Evolutionary conservation across 2,329 filamentous ascomycete species (phyloP).

Genomic region (Ceratocystis smalleyi): DNA sequence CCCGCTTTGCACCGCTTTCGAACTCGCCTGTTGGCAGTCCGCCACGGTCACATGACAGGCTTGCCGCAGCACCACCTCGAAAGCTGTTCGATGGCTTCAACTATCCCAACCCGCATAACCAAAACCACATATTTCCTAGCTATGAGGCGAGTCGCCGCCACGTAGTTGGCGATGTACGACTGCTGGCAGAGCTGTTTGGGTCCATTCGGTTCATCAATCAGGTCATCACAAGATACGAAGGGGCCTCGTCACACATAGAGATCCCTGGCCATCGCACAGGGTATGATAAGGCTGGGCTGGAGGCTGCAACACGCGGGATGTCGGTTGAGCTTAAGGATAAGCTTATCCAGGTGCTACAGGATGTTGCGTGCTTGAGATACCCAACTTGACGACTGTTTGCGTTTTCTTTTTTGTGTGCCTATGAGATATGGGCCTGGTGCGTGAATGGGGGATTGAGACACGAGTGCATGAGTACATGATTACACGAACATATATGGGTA

Average conservation of each 20-base stretch:
- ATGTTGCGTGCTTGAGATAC: constrained; percentile 3
- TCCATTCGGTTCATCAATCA: constrained; percentile 3
- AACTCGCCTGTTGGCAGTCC: background rate
- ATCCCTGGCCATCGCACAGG: background rate
- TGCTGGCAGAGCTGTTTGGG: background rate
- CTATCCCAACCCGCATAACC: background rate
- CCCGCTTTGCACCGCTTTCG: background rate
- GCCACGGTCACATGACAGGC: background rate
- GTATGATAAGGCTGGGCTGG: constrained; percentile 3
- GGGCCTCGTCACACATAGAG: background rate
- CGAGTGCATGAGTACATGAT: too few species aligned
- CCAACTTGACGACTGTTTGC: background rate
- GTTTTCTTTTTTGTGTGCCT: background rate
- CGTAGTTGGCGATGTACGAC: constrained; percentile 1
- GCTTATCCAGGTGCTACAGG: constrained; percentile 3
- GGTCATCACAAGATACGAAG: background rate
- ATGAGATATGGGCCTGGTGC: background rate
- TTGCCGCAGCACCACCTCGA: background rate
- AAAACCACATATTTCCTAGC: background rate
- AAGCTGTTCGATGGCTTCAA: background rate
- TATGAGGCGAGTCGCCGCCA: background rate
- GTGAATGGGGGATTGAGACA: background rate
- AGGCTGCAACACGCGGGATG: constrained; percentile 1
- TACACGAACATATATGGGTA: too few species aligned
- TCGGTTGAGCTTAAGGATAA: constrained; percentile 4